phyloP scores from a whole-genome alignment of 2,329 filamentous ascomycete genomes.

The Botrytis squamosa region DNA sequence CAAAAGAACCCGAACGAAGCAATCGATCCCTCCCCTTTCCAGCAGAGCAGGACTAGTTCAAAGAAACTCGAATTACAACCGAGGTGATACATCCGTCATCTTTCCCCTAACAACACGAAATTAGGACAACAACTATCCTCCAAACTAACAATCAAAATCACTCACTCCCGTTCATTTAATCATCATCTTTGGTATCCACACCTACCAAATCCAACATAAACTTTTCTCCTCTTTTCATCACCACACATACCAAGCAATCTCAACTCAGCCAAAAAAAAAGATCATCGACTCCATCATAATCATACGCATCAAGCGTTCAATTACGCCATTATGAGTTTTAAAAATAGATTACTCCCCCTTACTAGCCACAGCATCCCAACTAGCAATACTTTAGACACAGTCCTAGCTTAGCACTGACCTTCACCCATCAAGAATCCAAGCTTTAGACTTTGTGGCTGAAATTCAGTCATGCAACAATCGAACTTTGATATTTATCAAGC shows the following conservation, averaged over 20 bases:
- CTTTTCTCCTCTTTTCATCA: neutral
- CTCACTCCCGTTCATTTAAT: neutral
- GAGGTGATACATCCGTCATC: neutral
- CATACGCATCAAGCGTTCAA: neutral
- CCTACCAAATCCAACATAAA: neutral
- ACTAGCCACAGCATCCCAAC: neutral
- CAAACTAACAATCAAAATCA: neutral
- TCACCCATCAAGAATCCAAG: neutral
- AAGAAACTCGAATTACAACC: neutral
- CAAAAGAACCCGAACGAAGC: fast-evolving
- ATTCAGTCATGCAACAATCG: neutral
- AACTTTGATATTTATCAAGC: neutral
- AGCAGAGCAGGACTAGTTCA: neutral
- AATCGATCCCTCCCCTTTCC: neutral
- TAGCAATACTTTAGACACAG: neutral
- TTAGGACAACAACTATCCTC: neutral
- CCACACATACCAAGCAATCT: neutral
- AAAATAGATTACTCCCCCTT: neutral
- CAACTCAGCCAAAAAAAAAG: too few species aligned
- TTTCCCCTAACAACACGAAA: neutral
- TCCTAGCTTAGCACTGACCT: neutral
- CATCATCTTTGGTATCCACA: neutral
- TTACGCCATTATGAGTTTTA: neutral
- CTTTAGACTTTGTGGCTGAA: neutral
- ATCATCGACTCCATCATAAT: neutral